Percentiles rank a stretch among this genome's conserved stretches.
Conservation (phyloP, 192 early-diverging fungal species). For the Hyaloraphidium curvatum region DNA sequence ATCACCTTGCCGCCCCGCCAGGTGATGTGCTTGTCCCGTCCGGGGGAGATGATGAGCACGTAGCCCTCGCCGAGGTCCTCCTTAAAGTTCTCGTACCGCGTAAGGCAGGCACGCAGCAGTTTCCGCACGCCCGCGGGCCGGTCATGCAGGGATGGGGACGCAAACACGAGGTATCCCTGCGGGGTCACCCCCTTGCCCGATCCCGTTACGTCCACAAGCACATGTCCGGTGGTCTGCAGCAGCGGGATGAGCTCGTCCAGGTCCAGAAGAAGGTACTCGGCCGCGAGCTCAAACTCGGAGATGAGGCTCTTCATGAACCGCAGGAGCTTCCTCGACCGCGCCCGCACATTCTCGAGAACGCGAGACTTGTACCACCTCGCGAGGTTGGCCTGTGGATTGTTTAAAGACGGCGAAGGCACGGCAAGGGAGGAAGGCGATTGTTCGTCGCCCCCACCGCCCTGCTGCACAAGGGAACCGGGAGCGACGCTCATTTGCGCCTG, state of each 20-base stretch:
- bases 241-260: conserved; percentile 28
- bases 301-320: conserved; percentile 39
- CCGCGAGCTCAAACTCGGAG: conserved; percentile 56
- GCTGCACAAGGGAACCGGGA: neutral
- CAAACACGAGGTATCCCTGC: conserved; percentile 54
- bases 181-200: conserved; percentile 38
- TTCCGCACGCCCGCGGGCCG: conserved; percentile 24
- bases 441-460: neutral
- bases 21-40: conserved; percentile 5
- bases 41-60: conserved; percentile 35
- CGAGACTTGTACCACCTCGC: conserved; percentile 32
- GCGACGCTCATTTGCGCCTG: neutral
- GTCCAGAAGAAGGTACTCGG: conserved; percentile 29
- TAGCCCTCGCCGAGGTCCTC: conserved; percentile 22
- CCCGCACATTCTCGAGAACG: conserved; percentile 38
- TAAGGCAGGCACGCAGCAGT: conserved; percentile 31
- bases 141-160: conserved; percentile 34
- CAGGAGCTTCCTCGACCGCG: conserved; percentile 38
- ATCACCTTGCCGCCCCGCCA: neutral
- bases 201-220: conserved; percentile 34
- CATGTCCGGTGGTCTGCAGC: conserved; percentile 48
- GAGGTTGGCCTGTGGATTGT: conserved; percentile 4
- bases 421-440: neutral
- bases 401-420: neutral
- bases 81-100: conserved; percentile 8